phyloP scores from a whole-genome alignment of 352 stramenopile species.

The Pythium insidiosum region DNA sequence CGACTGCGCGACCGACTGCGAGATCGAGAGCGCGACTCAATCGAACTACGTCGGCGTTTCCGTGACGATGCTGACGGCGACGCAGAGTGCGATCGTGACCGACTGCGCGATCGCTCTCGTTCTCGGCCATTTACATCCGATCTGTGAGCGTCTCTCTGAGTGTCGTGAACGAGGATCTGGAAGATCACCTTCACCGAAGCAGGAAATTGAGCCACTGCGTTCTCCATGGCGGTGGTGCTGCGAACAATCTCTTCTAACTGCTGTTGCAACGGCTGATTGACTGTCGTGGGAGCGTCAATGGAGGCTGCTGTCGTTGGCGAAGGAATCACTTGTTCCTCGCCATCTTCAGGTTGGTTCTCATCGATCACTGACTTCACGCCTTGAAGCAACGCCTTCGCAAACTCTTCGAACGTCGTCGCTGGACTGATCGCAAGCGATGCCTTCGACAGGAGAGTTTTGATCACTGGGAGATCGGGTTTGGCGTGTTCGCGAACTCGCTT shows the following conservation, averaged over 20 bases:
- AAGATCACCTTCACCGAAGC: too few species aligned
- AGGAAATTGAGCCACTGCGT: too few species aligned
- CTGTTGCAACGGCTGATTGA: slow-evolving; percentile 2
- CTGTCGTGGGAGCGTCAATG: too few species aligned
- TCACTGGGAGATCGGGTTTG: slow-evolving; percentile 11
- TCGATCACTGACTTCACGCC: slow-evolving; percentile 28
- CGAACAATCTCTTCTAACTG: slow-evolving; percentile 8
- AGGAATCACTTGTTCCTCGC: slow-evolving; percentile 28
- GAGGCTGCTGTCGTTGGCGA: slow-evolving; percentile 3
- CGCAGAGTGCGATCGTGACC: too few species aligned
- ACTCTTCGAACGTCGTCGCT: slow-evolving; percentile 29
- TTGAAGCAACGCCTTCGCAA: slow-evolving; percentile 20
- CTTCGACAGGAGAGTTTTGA: slow-evolving; percentile 24
- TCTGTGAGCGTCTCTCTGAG: too few species aligned
- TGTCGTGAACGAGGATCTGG: too few species aligned
- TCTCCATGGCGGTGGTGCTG: too few species aligned
- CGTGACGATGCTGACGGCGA: too few species aligned
- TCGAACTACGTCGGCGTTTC: slow-evolving; percentile 24
- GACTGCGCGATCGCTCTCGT: slow-evolving; percentile 15
- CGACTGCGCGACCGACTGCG: slow-evolving; percentile 21
- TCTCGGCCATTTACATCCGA: too few species aligned
- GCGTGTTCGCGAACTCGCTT: slow-evolving; percentile 27
- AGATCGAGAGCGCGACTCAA: slow-evolving; percentile 27
- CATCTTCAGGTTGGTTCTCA: slow-evolving; percentile 48
- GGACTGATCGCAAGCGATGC: slow-evolving; percentile 19